Base-by-base conservation (phyloP, 148 eudicot species). In the Polygonum aviculare region DNA sequence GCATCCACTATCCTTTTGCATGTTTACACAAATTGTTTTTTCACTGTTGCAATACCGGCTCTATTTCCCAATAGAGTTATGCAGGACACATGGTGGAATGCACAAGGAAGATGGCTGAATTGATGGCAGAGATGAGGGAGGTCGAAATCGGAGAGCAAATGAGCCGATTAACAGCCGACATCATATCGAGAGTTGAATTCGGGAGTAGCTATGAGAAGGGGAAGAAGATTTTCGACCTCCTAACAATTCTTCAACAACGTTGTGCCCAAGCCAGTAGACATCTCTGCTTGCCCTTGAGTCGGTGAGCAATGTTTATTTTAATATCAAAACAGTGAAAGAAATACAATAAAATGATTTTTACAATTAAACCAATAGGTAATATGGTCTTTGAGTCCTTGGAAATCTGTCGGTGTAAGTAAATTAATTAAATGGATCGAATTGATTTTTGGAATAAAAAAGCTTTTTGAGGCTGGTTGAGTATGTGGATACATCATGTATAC, bases 241-340 rank as follows among this genome's bases (percentile, higher is more conserved):
- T 94, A 1, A 92, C 85, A 0, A 77, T 81, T 69, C 72, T 94
- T 16, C 98, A 94, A 31, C 83, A 80, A 5, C 90, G 84, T 4
- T 92, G 97, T 77, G 98, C 98, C 38, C 93, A 88, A 86, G 86
- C 98, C 22, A 90, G 90, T 74, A 85, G 86, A 15, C 96, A 92
- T 78, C 85, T 94, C 26, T 90, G 96, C 81, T 77, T 94, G 26
- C 98, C 98, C 2, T 96, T 96, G 1, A 92, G 98, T 84, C 81
- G 98, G 97, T 94, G 59, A 75, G 80, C 78, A 26, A 26, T 26
- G 31, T 26, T 0, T 26, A 26, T 26, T 26, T 26, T 26, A 26
- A 26, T 26, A 26, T 26, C 0, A 26, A 26, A 26, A 26, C 31
- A 26, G 31, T 26, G 31, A 26, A 26, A 26, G n/a, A 26, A 26